Conservation (phyloP, 2,329 filamentous ascomycete species). For the Aaosphaeria pasadenensis region DNA sequence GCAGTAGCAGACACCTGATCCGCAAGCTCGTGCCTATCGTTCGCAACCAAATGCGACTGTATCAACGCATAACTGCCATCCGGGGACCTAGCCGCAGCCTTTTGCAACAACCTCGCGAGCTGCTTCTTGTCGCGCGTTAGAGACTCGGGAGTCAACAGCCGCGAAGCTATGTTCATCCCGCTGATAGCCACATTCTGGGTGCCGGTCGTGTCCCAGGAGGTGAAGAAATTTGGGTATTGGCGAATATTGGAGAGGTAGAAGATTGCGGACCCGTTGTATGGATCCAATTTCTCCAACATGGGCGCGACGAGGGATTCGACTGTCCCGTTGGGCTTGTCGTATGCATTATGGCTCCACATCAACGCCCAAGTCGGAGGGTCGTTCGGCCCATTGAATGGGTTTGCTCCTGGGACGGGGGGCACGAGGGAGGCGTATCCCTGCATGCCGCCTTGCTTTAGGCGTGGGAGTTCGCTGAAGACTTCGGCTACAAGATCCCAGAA, state of each 20-base stretch:
- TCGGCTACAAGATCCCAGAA: constrained; percentile 19
- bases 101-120: constrained; percentile 1
- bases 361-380: constrained; percentile 5
- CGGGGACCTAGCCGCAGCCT: background rate
- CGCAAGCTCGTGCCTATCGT: background rate
- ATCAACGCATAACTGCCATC: background rate
- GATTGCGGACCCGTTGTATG: constrained; percentile 4
- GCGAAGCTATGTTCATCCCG: constrained; percentile 17
- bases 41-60: background rate
- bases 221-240: background rate
- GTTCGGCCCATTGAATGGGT: background rate
- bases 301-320: constrained; percentile 15
- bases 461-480: constrained; percentile 19
- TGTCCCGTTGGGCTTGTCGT: constrained; percentile 17
- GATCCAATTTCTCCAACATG: constrained; percentile 12
- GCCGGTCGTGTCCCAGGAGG: background rate
- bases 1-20: constrained; percentile 13
- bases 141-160: constrained; percentile 17
- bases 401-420: constrained; percentile 10
- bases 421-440: constrained; percentile 23
- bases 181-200: constrained; percentile 17
- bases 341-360: constrained; percentile 16
- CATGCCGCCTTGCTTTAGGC: constrained; percentile 24
- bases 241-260: background rate
- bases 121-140: constrained; percentile 13